Evolutionary conservation across 225 moss, liverwort and hornwort genomes (phyloP), one percentile per base, ranked within the genome.

Genomic region (Pseudoscleropodium purum): DNA sequence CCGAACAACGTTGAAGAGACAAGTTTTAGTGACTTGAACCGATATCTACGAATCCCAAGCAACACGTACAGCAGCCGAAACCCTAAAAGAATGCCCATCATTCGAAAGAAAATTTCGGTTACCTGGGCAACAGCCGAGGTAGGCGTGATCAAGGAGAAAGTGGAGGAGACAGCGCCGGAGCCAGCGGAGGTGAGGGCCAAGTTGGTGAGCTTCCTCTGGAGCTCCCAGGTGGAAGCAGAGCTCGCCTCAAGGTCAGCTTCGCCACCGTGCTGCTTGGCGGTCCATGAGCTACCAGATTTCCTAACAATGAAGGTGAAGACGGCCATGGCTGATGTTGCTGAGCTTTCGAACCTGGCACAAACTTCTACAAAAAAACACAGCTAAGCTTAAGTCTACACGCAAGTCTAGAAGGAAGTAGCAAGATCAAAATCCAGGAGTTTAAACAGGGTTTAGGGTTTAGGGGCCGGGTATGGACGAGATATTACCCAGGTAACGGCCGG

Each of bases 61-160:
- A 49, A 54, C 4, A 9, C 12, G 36, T 29, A 30, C 62, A 65
- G 45, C 36, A 80, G 57, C 31, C 33, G 4, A 84, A 87, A 84
- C 24, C 77, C 57, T 75, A 84, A 64, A 18, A 47, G 14, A 37
- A 82, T 11, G 29, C 7, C 10, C 7, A 88, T 31, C 73, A 61
- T 18, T 64, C 43, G 73, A 7, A 43, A 43, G 3, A 15, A 68
- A 57, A 56, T 52, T 45, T 88, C 15, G 39, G 2, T 61, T 27
- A 96, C 96, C 95, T 99, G 99, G 20, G 95, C 96, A 63, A 97
- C 97, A 37, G 95, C 99, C 24, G 97, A 94, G n/a, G 88, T 93
- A 6, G 97, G 97, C 14, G 97, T 97, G 84, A 96, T 93, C 75
- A 95, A 29, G 30, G 96, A 95, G 93, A 96, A 99, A 47, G 92